These are phyloP conservation scores for Ganoderma multipileum DNA, from an alignment of 1,284 basidiomycete species.

Conservation along the genomic window DNA sequence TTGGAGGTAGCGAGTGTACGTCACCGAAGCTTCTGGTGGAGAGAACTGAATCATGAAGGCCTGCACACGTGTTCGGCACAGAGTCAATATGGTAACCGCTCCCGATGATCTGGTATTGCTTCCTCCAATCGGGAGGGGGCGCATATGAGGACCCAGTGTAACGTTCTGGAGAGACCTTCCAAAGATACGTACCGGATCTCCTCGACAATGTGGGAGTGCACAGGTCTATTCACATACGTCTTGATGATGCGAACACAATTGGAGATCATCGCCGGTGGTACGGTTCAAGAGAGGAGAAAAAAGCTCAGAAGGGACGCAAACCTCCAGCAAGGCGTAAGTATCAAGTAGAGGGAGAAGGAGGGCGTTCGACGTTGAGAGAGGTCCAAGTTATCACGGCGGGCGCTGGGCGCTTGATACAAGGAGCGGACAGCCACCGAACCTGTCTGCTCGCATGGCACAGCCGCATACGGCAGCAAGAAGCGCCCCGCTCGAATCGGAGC, in stretches of 20 bases:
- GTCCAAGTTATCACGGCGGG: neutral
- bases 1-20: neutral
- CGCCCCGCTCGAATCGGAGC: neutral
- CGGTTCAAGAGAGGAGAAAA: neutral
- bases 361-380: neutral
- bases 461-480: neutral
- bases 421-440: neutral
- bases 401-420: neutral
- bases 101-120: slow-evolving; percentile 2
- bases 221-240: neutral
- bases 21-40: neutral
- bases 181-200: slow-evolving; percentile 1
- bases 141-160: slow-evolving; percentile 1
- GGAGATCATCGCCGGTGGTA: neutral
- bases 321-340: neutral
- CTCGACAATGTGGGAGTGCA: slow-evolving; percentile 4
- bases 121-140: slow-evolving; percentile 7
- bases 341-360: neutral
- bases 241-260: neutral
- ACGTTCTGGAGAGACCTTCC: neutral
- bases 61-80: neutral
- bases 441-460: neutral
- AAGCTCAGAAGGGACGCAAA: neutral
- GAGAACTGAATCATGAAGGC: neutral
- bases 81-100: slow-evolving; percentile 1